phyloP scores from a whole-genome alignment of 2,329 filamentous ascomycete species.

The Beauveria sp. region DNA sequence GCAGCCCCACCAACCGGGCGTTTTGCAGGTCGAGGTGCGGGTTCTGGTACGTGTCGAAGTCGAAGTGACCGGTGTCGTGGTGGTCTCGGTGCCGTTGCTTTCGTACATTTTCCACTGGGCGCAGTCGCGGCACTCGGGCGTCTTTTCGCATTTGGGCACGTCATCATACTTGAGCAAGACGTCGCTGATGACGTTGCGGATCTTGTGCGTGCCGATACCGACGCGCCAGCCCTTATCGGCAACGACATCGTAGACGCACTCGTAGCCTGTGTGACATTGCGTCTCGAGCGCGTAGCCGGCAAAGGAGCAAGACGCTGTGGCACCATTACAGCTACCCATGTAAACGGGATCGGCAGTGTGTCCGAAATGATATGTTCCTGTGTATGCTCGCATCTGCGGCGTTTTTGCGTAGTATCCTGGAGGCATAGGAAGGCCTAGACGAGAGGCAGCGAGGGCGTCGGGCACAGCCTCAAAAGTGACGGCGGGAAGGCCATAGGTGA shows the following conservation, averaged over 20 bases:
- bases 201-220: conserved; percentile 84
- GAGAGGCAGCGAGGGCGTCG: conserved; percentile 76
- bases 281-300: conserved; percentile 92
- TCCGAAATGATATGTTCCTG: conserved; percentile 82
- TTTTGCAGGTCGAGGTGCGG: conserved; percentile 79
- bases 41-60: conserved; percentile 56
- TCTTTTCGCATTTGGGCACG: conserved; percentile 68
- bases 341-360: conserved; percentile 94
- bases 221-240: conserved; percentile 87
- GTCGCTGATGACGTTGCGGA: conserved; percentile 78
- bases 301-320: conserved; percentile 80
- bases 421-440: conserved; percentile 78
- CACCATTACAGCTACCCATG: conserved; percentile 87
- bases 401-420: conserved; percentile 65
- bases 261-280: conserved; percentile 79
- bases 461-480: conserved; percentile 91
- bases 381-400: conserved; percentile 64
- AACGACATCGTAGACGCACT: conserved; percentile 90
- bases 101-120: conserved; percentile 91
- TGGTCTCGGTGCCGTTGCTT: conserved; percentile 78
- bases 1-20: conserved; percentile 87
- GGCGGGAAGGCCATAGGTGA: conserved; percentile 86
- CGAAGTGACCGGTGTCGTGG: conserved; percentile 39
- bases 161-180: conserved; percentile 77
- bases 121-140: conserved; percentile 80